Base-by-base conservation (phyloP, 108 stramenopile genomes). In the Pinguiococcus pyrenoidosus region DNA sequence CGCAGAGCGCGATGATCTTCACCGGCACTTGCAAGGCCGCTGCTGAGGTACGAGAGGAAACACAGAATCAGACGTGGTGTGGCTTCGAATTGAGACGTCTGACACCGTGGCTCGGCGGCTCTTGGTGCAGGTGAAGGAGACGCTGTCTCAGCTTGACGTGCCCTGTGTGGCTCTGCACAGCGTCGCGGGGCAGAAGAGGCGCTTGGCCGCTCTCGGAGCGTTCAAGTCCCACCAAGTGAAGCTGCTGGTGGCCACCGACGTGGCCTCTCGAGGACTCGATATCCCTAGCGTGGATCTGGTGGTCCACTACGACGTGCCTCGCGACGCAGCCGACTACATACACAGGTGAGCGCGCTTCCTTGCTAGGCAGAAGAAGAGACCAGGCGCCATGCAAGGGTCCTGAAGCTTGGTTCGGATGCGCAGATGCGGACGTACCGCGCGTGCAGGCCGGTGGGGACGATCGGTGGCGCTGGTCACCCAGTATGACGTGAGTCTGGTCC, bases 291-390 rank as follows among this genome's bases (percentile, higher is more conserved):
- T 98, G 27, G 92, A 93, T 75, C 70, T 92, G 25, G 96, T 99
- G 29, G 78, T 99, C 34, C 92, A 94, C 46, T 92, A 75, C 57
- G 96, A 99, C 71, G 64, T 95, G 29, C 96, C 96, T 0, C 86
- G 87, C 17, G 79, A 83, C 45, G 79, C 87, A 10, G 87, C 90
- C 62, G 96, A 98, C 70, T 98, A 98, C 57, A 81, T 98, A 43
- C 96, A 98, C 71, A 74, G 96, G 13, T n/a, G n/a, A n/a, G n/a
- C n/a, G n/a, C n/a, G n/a, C n/a, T n/a, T n/a, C n/a, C n/a, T n/a
- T n/a, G n/a, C n/a, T n/a, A n/a, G 92, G 92, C 6, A 92, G 96
- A 12, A 74, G 96, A 20, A 95, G 91, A 5, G 96, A 72, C 23
- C 53, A 48, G 43, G 4, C 27, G 51, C 2, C n/a, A 39, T 4